Percentiles rank a stretch among this genome's conserved stretches.
Conservation (phyloP, 139 green algal genomes). For the Coelastrella sp. region DNA sequence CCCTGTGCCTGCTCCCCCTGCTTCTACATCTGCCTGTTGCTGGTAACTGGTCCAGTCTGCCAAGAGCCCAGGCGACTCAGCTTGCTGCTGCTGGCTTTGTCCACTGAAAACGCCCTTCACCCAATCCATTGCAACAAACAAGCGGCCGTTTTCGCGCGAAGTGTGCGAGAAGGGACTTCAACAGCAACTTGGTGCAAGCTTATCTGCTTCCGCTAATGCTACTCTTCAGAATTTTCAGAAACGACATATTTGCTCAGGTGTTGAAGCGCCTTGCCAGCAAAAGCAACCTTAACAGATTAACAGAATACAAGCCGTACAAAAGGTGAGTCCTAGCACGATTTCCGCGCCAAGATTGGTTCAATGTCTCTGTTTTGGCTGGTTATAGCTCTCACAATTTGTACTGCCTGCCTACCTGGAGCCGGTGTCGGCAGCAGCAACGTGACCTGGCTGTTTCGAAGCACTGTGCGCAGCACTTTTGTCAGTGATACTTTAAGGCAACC, state of each 20-base stretch:
- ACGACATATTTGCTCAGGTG: too few relatives aligned
- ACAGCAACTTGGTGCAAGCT: background rate
- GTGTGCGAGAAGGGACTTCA: background rate
- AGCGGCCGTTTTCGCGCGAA: background rate
- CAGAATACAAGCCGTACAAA: background rate
- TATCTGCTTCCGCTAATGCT: background rate
- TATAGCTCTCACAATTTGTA: background rate
- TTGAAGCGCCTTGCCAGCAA: too few relatives aligned
- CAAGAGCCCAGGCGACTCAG: constrained; percentile 7
- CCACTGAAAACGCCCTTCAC: background rate
- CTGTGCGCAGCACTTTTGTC: too few relatives aligned
- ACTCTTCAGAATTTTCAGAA: too few relatives aligned
- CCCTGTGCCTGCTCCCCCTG: background rate
- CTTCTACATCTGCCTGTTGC: constrained; percentile 32
- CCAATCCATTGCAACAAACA: background rate
- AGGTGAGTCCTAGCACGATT: background rate
- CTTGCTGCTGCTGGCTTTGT: constrained; percentile 15
- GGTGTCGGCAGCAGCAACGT: background rate
- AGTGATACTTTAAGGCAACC: too few relatives aligned
- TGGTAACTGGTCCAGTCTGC: constrained; percentile 45
- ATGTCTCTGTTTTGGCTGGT: background rate
- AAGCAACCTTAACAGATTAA: background rate
- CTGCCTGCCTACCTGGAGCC: background rate
- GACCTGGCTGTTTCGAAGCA: background rate
- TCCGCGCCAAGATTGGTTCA: background rate